phyloP scores from a whole-genome alignment of 495 filamentous ascomycete genomes.

The Ascobolus immersus region DNA sequence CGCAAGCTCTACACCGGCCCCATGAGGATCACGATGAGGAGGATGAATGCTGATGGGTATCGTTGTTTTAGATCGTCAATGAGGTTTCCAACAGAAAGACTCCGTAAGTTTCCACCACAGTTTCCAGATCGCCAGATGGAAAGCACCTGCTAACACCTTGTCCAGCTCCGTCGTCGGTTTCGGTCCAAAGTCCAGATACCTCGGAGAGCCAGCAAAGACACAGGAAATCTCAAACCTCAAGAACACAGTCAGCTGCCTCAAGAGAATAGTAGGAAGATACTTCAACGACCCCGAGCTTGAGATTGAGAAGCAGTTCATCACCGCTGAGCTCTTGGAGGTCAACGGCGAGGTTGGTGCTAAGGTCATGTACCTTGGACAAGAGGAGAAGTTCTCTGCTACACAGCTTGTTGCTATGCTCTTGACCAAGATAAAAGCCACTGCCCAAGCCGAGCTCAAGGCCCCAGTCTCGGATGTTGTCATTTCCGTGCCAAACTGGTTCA shows the following conservation, averaged over 20 bases:
- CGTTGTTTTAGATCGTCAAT: conserved; percentile 96
- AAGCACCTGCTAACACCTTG: conserved; percentile 15
- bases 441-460: conserved; percentile 64
- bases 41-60: too few relatives aligned
- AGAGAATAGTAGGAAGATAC: conserved; percentile 67
- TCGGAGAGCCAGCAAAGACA: conserved; percentile 89
- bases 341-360: conserved; percentile 86
- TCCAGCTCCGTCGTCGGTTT: conserved; percentile 78
- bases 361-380: conserved; percentile 81
- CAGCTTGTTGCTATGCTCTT: conserved; percentile 89
- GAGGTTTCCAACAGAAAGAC: conserved; percentile 97
- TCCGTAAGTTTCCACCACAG: conserved; percentile 39
- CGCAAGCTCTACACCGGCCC: too few relatives aligned
- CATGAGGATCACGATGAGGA: too few relatives aligned
- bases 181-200: conserved; percentile 69
- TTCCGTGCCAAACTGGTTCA: conserved; percentile 91
- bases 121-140: not conserved
- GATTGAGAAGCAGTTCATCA: conserved; percentile 75
- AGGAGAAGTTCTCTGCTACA: conserved; percentile 72
- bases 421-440: conserved; percentile 73
- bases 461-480: conserved; percentile 89
- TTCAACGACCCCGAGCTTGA: conserved; percentile 75
- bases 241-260: conserved; percentile 84
- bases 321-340: conserved; percentile 65
- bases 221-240: conserved; percentile 98